These are phyloP conservation scores for Chaetomiaceae sp. DNA, from an alignment of 2,329 filamentous ascomycete genomes.

Conservation along the genomic window DNA sequence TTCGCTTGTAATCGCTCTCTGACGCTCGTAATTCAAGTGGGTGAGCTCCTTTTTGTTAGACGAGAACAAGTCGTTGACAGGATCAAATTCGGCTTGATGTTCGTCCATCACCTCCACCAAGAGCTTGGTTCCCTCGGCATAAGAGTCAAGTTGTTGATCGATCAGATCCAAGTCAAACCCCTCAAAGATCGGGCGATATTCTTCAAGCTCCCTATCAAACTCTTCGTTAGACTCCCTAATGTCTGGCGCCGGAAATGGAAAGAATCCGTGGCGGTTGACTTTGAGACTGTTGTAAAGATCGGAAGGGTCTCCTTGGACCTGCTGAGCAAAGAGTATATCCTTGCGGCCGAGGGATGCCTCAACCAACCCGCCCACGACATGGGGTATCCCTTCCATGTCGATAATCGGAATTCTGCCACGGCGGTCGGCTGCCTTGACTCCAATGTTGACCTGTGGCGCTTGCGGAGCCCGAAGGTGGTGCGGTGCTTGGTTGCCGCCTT, in stretches of 20 bases:
- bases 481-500: background rate
- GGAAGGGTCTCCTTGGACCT: background rate
- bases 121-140: background rate
- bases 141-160: background rate
- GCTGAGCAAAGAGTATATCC: slow-evolving; percentile 1
- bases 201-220: slow-evolving; percentile 8
- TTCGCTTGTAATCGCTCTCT: background rate
- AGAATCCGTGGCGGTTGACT: background rate
- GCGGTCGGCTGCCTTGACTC: background rate
- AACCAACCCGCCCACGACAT: slow-evolving; percentile 7
- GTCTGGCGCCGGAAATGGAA: slow-evolving; percentile 11
- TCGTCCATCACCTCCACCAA: slow-evolving; percentile 1
- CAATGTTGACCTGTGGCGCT: background rate
- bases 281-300: background rate
- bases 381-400: slow-evolving; percentile 5
- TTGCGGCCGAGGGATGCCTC: background rate
- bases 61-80: background rate
- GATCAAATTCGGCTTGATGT: background rate
- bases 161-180: background rate
- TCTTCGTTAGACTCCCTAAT: slow-evolving; percentile 6
- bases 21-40: background rate
- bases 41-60: background rate
- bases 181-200: background rate
- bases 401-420: background rate
- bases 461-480: background rate